Percentiles rank a stretch among this genome's conserved stretches.
Conservation (phyloP, 2,329 filamentous ascomycete genomes). For the Aspergillus sp. region DNA sequence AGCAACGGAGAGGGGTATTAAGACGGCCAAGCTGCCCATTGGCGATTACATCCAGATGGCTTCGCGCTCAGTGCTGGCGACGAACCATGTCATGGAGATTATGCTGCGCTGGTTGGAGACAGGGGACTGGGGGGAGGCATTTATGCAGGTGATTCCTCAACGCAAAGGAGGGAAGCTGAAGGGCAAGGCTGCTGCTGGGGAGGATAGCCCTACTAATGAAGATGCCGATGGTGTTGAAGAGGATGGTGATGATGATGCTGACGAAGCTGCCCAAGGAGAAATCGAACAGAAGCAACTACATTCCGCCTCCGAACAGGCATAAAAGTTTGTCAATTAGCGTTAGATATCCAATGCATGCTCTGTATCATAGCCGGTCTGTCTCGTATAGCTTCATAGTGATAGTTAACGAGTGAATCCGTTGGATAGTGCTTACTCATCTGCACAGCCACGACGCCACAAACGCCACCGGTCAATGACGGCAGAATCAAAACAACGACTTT, state of each 20-base stretch:
- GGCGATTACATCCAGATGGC: conserved; percentile 92
- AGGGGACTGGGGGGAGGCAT: conserved; percentile 86
- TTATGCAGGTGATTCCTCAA: conserved; percentile 80
- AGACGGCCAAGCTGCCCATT: conserved; percentile 86
- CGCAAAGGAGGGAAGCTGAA: conserved; percentile 74
- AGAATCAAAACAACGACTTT: conserved; percentile 14
- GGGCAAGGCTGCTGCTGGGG: conserved; percentile 4
- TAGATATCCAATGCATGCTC: no score
- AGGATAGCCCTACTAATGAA: no score
- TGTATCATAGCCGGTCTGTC: no score
- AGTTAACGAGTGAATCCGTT: no score
- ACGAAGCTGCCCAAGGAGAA: background rate
- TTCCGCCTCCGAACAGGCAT: background rate
- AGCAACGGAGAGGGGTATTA: conserved; percentile 66
- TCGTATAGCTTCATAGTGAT: no score
- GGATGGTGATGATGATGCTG: conserved; percentile 18
- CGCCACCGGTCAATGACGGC: conserved; percentile 14
- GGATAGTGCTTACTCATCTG: no score
- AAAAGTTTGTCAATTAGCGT: background rate
- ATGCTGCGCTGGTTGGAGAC: conserved; percentile 89
- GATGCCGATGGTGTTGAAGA: background rate
- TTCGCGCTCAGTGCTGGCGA: conserved; percentile 76
- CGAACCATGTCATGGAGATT: conserved; percentile 95
- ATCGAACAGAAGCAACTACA: background rate
- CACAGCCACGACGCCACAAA: conserved; percentile 14